Evolutionary conservation across 2,329 filamentous ascomycete species (phyloP).

Genomic region (Cytospora paraplurivora): DNA sequence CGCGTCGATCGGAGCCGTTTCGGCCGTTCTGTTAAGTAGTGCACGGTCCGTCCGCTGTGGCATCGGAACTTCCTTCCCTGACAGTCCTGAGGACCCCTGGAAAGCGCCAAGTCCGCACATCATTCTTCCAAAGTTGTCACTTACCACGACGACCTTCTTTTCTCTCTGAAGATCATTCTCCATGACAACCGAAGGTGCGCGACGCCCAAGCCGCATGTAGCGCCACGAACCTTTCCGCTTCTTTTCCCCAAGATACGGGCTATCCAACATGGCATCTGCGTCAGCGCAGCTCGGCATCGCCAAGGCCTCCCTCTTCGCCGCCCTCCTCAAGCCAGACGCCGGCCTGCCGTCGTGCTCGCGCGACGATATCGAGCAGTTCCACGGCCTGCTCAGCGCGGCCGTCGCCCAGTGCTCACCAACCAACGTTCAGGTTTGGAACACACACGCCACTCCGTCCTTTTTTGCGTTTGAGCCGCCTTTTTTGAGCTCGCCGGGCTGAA

Average conservation of each 20-base stretch:
- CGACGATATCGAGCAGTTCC: constrained; percentile 70
- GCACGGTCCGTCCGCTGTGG: constrained; percentile 7
- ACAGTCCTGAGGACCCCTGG: neutral
- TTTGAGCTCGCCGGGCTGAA: constrained; percentile 39
- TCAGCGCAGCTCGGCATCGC: constrained; percentile 74
- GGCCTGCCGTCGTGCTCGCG: constrained; percentile 56
- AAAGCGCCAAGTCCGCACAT: neutral
- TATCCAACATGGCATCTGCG: constrained; percentile 61
- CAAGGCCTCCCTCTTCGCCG: constrained; percentile 75
- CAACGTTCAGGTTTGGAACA: constrained; percentile 85
- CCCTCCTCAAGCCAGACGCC: constrained; percentile 73
- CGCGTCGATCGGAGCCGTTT: constrained; percentile 12
- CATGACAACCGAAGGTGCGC: constrained; percentile 12
- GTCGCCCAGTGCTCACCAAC: constrained; percentile 71
- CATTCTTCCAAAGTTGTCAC: neutral
- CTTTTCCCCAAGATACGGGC: neutral
- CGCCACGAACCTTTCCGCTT: neutral
- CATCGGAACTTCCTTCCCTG: constrained; percentile 18
- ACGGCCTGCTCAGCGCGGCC: constrained; percentile 64
- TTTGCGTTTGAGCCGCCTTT: constrained; percentile 2
- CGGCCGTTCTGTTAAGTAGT: constrained; percentile 1
- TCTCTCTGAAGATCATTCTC: neutral
- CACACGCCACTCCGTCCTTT: constrained; percentile 31
- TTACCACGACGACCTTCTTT: neutral
- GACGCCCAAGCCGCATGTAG: neutral